Conservation (phyloP, 352 stramenopile species). For the Pythium biforme region DNA sequence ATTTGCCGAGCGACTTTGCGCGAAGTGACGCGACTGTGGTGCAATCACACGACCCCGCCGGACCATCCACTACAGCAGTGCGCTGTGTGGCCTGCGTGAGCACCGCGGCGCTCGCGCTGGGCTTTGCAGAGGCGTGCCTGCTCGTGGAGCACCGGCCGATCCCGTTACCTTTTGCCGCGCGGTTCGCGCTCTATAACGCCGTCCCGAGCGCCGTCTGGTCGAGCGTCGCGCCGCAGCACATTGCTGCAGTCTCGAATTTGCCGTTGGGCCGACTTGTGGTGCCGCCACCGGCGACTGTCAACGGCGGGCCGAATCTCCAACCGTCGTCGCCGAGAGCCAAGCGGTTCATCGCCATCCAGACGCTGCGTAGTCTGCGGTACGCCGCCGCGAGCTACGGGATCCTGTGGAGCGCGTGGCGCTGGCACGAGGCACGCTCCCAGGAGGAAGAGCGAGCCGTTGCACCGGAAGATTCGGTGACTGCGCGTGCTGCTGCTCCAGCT, state of each 20-base stretch:
- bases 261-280: slow-evolving; percentile 34
- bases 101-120: slow-evolving; percentile 39
- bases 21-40: slow-evolving; percentile 1
- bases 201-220: slow-evolving; percentile 66
- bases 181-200: slow-evolving; percentile 57
- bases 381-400: slow-evolving; percentile 61
- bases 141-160: slow-evolving; percentile 57
- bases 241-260: slow-evolving; percentile 42
- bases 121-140: slow-evolving; percentile 68
- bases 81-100: neutral
- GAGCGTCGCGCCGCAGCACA: slow-evolving; percentile 39
- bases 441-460: neutral
- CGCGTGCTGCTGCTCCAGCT: slow-evolving; percentile 5
- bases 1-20: slow-evolving; percentile 22
- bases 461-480: slow-evolving; percentile 13
- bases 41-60: neutral
- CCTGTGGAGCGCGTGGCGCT: slow-evolving; percentile 48
- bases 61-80: neutral
- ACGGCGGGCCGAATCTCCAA: slow-evolving; percentile 9
- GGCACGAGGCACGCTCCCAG: slow-evolving; percentile 20
- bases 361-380: slow-evolving; percentile 50
- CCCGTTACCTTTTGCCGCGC: slow-evolving; percentile 60
- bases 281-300: slow-evolving; percentile 5
- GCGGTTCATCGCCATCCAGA: slow-evolving; percentile 44
- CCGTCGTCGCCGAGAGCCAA: slow-evolving; percentile 17